A percentile compares a stretch with the other conserved stretches of the same genome.
Evolutionary conservation across 2,329 filamentous ascomycete genomes (phyloP).

Genomic region (Westerdykella sp.): DNA sequence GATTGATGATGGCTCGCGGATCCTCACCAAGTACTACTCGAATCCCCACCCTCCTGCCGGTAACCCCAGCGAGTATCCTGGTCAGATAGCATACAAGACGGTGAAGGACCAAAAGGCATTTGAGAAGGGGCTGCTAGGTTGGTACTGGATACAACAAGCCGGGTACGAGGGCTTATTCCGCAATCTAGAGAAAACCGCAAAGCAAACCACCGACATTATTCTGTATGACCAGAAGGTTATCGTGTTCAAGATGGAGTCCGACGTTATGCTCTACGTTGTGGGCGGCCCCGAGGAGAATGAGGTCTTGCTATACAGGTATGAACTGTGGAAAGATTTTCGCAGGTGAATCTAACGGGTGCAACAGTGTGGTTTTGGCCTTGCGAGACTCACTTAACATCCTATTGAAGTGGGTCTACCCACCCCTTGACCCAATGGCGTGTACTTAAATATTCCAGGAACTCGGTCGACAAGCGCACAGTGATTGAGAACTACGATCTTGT

Average conservation of each 20-base stretch:
- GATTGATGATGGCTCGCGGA: slow-evolving; percentile 80
- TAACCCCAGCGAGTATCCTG: slow-evolving; percentile 53
- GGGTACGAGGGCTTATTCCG: slow-evolving; percentile 50
- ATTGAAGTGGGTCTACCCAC: slow-evolving; percentile 63
- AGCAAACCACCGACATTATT: slow-evolving; percentile 92
- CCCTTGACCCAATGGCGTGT: slow-evolving; percentile 3
- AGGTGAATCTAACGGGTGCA: slow-evolving; percentile 8
- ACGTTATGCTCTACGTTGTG: slow-evolving; percentile 94
- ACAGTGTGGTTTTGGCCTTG: slow-evolving; percentile 75
- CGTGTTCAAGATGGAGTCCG: slow-evolving; percentile 95
- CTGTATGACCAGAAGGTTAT: slow-evolving; percentile 95
- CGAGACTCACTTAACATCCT: slow-evolving; percentile 84
- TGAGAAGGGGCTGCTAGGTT: slow-evolving; percentile 77
- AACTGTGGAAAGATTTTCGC: background rate
- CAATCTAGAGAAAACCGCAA: slow-evolving; percentile 71
- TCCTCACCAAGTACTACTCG: slow-evolving; percentile 91
- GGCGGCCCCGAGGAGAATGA: slow-evolving; percentile 93
- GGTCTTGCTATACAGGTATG: slow-evolving; percentile 74
- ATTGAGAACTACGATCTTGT: slow-evolving; percentile 98
- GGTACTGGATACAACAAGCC: slow-evolving; percentile 58
- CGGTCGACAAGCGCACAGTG: slow-evolving; percentile 94
- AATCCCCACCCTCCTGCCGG: slow-evolving; percentile 61
- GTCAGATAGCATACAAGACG: slow-evolving; percentile 74
- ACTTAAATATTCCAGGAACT: slow-evolving; percentile 57
- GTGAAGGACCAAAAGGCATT: slow-evolving; percentile 93